These are phyloP conservation scores for Ogataea parapolymorpha DNA, from an alignment of 805 yeast species.

Conservation along the genomic window DNA sequence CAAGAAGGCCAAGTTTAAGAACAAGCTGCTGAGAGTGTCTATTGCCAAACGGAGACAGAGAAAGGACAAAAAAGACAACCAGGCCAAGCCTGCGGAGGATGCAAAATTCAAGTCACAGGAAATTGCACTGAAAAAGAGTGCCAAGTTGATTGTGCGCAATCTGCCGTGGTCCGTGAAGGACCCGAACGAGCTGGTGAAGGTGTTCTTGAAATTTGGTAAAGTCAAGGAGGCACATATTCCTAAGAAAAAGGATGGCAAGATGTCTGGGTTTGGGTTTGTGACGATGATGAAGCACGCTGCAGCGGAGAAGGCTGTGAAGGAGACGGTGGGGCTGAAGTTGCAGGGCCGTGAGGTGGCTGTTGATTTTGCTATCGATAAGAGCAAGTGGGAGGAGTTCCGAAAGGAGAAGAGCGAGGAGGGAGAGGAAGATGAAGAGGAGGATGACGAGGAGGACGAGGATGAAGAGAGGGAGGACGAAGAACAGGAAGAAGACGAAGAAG, in stretches of 20 bases:
- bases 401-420: conserved; percentile 42
- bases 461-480: conserved; percentile 36
- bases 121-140: conserved; percentile 48
- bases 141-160: conserved; percentile 85
- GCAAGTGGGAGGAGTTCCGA: conserved; percentile 67
- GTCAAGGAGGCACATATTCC: conserved; percentile 90
- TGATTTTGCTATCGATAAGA: conserved; percentile 87
- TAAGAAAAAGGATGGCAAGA: conserved; percentile 77
- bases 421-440: conserved; percentile 37
- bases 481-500: conserved; percentile 33
- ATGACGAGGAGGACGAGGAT: conserved; percentile 33
- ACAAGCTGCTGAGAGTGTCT: conserved; percentile 69
- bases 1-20: conserved; percentile 62
- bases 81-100: conserved; percentile 19
- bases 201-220: conserved; percentile 76
- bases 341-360: conserved; percentile 92
- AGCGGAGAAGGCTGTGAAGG: conserved; percentile 81
- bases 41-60: conserved; percentile 92
- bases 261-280: conserved; percentile 94
- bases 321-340: conserved; percentile 68
- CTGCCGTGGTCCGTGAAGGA: conserved; percentile 94
- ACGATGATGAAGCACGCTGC: conserved; percentile 76
- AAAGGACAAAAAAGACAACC: conserved; percentile 31
- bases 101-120: conserved; percentile 23
- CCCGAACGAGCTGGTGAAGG: conserved; percentile 63